Conservation (phyloP, 2,329 filamentous ascomycete species). For the Elsinoe fawcettii region DNA sequence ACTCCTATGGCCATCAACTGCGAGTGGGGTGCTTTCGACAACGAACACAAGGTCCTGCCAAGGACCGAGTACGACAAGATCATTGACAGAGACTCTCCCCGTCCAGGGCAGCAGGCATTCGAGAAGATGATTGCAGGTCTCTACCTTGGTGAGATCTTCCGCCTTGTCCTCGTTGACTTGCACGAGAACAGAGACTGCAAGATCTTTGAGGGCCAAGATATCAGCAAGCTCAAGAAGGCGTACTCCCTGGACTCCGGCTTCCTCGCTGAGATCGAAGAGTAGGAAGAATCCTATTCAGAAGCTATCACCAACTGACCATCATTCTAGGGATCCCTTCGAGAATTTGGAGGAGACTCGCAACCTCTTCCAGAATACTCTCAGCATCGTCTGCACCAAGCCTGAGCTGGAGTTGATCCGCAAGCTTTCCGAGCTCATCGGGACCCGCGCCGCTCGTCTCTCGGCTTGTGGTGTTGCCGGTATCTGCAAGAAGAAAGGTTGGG, state of each 20-base stretch:
- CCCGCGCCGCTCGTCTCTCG: conserved; percentile 83
- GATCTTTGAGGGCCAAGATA: conserved; percentile 80
- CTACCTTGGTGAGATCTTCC: conserved; percentile 41
- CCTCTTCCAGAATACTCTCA: conserved; percentile 68
- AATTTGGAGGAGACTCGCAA: conserved; percentile 85
- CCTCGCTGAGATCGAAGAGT: conserved; percentile 80
- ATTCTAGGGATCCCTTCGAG: conserved; percentile 77
- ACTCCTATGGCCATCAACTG: conserved; percentile 92
- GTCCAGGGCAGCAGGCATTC: conserved; percentile 39
- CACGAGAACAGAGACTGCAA: conserved; percentile 55
- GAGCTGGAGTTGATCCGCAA: conserved; percentile 87
- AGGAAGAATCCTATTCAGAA: conserved; percentile 14
- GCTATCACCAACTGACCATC: neutral
- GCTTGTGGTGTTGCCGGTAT: conserved; percentile 94
- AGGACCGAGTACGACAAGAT: conserved; percentile 57
- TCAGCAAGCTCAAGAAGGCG: conserved; percentile 69
- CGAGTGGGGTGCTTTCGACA: conserved; percentile 95
- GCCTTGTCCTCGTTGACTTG: conserved; percentile 37
- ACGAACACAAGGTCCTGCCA: conserved; percentile 81
- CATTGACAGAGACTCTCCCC: conserved; percentile 38
- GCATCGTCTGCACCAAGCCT: conserved; percentile 60
- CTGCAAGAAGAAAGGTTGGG: conserved; percentile 88
- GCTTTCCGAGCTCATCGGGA: conserved; percentile 88
- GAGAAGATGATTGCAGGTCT: conserved; percentile 41
- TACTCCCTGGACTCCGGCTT: conserved; percentile 92